Evolutionary conservation across 768 basidiomycete species (phyloP).

Genomic region (Leccinum fibrillosum): DNA sequence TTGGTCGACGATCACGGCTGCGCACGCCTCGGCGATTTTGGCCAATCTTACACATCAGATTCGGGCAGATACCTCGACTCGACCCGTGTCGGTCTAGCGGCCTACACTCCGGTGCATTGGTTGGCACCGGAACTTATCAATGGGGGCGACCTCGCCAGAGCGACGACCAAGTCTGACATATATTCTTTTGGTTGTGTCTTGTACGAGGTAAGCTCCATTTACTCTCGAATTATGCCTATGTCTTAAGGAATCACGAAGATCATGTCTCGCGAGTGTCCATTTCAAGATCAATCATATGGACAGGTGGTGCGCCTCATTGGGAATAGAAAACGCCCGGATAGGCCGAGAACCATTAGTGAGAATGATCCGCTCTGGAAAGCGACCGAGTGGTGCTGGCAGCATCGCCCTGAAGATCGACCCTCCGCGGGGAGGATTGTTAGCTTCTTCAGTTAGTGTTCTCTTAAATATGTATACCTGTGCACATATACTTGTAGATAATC

Average conservation of each 20-base stretch:
- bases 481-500: background rate
- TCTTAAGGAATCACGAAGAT: slow-evolving; percentile 14
- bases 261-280: slow-evolving; percentile 13
- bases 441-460: background rate
- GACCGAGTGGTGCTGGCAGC: slow-evolving; percentile 8
- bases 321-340: background rate
- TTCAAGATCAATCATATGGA: background rate
- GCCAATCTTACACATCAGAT: slow-evolving; percentile 23
- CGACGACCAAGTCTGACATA: slow-evolving; percentile 19
- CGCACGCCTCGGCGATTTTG: slow-evolving; percentile 27
- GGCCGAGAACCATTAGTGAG: slow-evolving; percentile 3
- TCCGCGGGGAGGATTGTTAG: slow-evolving; percentile 4
- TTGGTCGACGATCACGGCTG: slow-evolving; percentile 12
- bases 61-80: slow-evolving; percentile 25
- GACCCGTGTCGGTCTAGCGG: slow-evolving; percentile 13
- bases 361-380: slow-evolving; percentile 16
- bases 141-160: slow-evolving; percentile 1
- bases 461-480: background rate
- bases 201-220: slow-evolving; percentile 24
- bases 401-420: slow-evolving; percentile 10
- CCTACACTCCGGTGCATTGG: slow-evolving; percentile 15
- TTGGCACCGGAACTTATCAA: slow-evolving; percentile 27
- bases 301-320: background rate
- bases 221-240: background rate
- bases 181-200: slow-evolving; percentile 29